Percentiles rank a stretch among this genome's conserved stretches.
These are phyloP conservation scores for Backusella australiensis DNA, from an alignment of 192 early-diverging fungal species.

Conservation along the genomic window DNA sequence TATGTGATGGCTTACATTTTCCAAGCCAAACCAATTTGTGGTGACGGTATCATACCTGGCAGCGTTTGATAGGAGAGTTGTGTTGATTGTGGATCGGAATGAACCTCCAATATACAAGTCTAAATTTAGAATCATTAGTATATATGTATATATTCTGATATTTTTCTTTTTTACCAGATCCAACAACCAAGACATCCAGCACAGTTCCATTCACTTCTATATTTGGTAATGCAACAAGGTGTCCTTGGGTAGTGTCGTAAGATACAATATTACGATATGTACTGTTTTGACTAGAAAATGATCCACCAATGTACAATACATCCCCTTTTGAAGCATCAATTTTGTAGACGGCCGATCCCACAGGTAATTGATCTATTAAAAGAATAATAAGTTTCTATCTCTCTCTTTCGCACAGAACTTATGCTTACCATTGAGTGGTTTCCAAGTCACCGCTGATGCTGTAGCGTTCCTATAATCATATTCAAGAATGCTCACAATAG, in stretches of 20 bases:
- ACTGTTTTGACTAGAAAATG: conserved; percentile 39
- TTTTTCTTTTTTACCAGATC: background rate
- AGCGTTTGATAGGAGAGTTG: background rate
- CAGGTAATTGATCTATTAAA: conserved; percentile 45
- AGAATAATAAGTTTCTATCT: background rate
- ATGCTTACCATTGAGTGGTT: conserved; percentile 21
- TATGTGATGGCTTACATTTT: background rate
- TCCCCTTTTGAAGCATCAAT: conserved; percentile 38
- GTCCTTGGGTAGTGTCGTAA: conserved; percentile 41
- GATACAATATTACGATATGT: conserved; percentile 52
- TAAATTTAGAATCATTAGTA: background rate
- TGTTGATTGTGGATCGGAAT: background rate
- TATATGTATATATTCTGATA: background rate
- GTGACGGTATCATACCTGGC: conserved; percentile 9
- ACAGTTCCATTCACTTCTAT: conserved; percentile 14
- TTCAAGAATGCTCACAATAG: conserved; percentile 30
- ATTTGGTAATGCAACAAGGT: background rate
- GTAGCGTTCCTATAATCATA: conserved; percentile 15
- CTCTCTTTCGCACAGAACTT: too few relatives aligned
- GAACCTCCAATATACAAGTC: conserved; percentile 28
- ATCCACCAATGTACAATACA: conserved; percentile 50
- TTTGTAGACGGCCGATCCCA: conserved; percentile 47
- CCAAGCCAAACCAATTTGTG: conserved; percentile 5
- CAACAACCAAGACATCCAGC: conserved; percentile 12
- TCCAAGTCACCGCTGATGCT: conserved; percentile 11